phyloP scores from a whole-genome alignment of 441 rosid species.

The Hura crepitans region DNA sequence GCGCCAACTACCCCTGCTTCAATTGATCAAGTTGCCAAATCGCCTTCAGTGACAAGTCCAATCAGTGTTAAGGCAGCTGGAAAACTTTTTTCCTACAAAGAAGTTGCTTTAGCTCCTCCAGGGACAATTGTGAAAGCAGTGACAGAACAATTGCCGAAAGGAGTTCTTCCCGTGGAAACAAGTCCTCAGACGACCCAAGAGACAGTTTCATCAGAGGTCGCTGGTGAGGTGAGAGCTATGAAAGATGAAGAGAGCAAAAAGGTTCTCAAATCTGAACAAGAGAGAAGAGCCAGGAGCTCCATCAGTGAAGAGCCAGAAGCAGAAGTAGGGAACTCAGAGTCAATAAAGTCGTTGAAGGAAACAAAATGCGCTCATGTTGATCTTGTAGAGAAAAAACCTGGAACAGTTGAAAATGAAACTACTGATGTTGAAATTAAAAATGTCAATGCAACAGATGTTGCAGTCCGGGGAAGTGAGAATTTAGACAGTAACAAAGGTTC shows the following conservation, averaged over 20 bases:
- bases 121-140: constrained; percentile 92
- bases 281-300: constrained; percentile 31
- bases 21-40: constrained; percentile 54
- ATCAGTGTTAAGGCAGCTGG: constrained; percentile 75
- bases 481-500: constrained; percentile 34
- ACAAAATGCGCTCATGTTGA: constrained; percentile 25
- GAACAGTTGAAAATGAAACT: constrained; percentile 28
- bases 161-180: constrained; percentile 32
- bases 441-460: constrained; percentile 29
- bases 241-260: constrained; percentile 36
- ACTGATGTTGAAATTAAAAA: constrained; percentile 27
- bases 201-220: constrained; percentile 30
- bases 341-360: constrained; percentile 28
- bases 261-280: constrained; percentile 33
- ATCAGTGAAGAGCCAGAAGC: constrained; percentile 32
- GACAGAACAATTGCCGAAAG: constrained; percentile 68
- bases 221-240: constrained; percentile 22
- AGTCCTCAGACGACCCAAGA: constrained; percentile 36
- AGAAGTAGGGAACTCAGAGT: constrained; percentile 25
- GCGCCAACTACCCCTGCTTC: constrained; percentile 49
- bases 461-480: constrained; percentile 28
- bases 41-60: constrained; percentile 43
- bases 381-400: constrained; percentile 28
- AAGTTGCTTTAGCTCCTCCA: constrained; percentile 97
- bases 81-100: constrained; percentile 92